Evolutionary conservation across 208 protist species (phyloP), one percentile per base, ranked within the genome.

Genomic region (Leishmania braziliensis): DNA sequence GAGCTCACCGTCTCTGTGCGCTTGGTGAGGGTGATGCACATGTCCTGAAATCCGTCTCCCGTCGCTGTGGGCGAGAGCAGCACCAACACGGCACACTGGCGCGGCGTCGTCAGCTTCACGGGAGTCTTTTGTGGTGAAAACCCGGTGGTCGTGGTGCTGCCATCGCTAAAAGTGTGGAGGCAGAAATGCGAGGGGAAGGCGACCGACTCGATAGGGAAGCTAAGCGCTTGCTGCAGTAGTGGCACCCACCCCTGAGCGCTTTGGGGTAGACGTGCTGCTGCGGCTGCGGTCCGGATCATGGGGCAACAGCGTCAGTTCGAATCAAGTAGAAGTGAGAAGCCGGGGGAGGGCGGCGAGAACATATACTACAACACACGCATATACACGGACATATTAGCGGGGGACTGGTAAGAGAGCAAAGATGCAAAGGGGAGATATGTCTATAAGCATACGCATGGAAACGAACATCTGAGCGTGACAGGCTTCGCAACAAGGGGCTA

Each of bases 21-120:
- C 81, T 96, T 93, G 26, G 93, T 96, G n/a, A 98, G 83, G 1
- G 92, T 95, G 74, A 98, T 90, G 84, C 92, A 96, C 86, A 96
- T 88, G 81, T 96, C 95, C 74, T 94, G 90, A 80, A 95, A 94
- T 33, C 74, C 86, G 26, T 54, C 36, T 23, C 74, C 85, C 20
- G 83, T 81, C 1, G 82, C 46, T 0, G 89, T 75, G 0, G 93
- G 93, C 36, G 92, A 95, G 5, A 95, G 86, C 20, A 96, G 60
- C 16, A 96, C n/a, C 4, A 96, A 85, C 75, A 94, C 89, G 16
- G 92, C 91, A 75, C 89, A 93, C 39, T 78, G 75, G 12, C 46
- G 33, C 33, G 43, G 74, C 48, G 75, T 69, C 63, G 77, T 65
- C 39, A 75, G 51, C 68, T 58, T 20, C 63, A 76, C 39, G 16